A percentile compares a stretch with the other conserved stretches of the same genome.
Evolutionary conservation across 495 filamentous ascomycete species (phyloP).

Genomic region (Xylaria sp.): DNA sequence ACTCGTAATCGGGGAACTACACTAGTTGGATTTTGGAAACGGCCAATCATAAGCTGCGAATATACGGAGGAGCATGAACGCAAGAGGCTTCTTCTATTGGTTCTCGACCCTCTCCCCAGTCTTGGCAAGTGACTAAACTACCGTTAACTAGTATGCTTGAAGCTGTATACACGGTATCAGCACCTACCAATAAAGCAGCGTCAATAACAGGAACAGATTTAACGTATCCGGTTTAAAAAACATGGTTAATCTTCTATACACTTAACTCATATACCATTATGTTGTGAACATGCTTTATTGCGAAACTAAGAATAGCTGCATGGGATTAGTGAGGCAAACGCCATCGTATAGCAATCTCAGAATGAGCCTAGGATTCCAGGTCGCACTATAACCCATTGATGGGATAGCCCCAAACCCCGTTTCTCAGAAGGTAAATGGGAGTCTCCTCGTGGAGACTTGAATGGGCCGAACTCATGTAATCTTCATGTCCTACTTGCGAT

Average conservation of each 20-base stretch:
- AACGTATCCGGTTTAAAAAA: background rate
- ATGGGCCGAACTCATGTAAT: background rate
- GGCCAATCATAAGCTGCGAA: too few species aligned
- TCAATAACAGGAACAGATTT: background rate
- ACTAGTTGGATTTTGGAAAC: background rate
- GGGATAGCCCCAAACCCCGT: too few species aligned
- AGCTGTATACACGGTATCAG: too few species aligned
- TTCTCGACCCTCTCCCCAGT: background rate
- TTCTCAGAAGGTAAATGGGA: background rate
- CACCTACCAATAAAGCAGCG: background rate
- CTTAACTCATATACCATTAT: too few species aligned
- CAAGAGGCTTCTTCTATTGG: background rate
- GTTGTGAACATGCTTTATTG: too few species aligned
- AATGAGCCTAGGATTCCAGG: background rate
- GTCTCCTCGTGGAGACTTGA: background rate
- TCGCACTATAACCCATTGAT: background rate
- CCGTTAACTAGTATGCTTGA: too few species aligned
- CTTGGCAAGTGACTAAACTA: background rate
- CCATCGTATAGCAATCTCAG: background rate
- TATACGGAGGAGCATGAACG: too few species aligned
- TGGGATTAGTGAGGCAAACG: background rate
- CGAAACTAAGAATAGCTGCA: background rate
- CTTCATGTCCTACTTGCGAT: constrained; percentile 52
- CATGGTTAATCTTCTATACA: background rate
- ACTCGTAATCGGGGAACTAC: background rate